Evolutionary conservation across 1,284 basidiomycete species (phyloP), one percentile per base, ranked within the genome.

Genomic region (Malassezia yamatoensis): DNA sequence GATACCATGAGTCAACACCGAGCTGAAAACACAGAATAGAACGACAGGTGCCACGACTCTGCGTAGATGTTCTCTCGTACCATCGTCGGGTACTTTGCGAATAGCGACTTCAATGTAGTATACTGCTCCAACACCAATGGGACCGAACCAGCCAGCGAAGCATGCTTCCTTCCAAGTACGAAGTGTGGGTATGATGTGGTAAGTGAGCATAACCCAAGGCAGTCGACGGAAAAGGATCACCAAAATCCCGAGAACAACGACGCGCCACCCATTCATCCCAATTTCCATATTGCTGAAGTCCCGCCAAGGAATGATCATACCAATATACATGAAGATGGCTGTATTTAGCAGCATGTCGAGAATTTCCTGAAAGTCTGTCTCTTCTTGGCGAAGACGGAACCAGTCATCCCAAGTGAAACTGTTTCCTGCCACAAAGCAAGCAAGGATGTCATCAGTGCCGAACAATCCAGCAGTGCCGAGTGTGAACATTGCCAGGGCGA

Each of bases 351-450:
- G 70, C 38, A 76, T 74, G 60, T 81, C 80, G 58, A 81, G 78
- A 37, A 81, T 79, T 49, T 81, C 80, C 61, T 81, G 80, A 60
- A 81, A 79, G 4, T 77, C 75, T 49, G 78, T 76, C 41, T 80
- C 79, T 58, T 80, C 79, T 4, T 77, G 79, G 49, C 79, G 70
- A 29, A 78, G 65, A 2, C 80, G 70, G 69, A 78, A 80, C 60
- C 70, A 75, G 57, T 77, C 77, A 37, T 75, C 65, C 76, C 75
- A 77, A 3, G 76, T 77, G 32, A 73, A 72, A 11, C 59, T 63
- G 55, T 76, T 76, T 29, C 75, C 76, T 0, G 70, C 76, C 35
- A 78, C 63, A 54, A 78, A 78, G 61, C 74, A 76, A 1, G 72
- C 72, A 8, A 78, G 61, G 18, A 78, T 72, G 51, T 78, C 77